Evolutionary conservation across 1,284 basidiomycete genomes (phyloP), one percentile per base, ranked within the genome.

Genomic region (Leccinum pseudoinsigne): DNA sequence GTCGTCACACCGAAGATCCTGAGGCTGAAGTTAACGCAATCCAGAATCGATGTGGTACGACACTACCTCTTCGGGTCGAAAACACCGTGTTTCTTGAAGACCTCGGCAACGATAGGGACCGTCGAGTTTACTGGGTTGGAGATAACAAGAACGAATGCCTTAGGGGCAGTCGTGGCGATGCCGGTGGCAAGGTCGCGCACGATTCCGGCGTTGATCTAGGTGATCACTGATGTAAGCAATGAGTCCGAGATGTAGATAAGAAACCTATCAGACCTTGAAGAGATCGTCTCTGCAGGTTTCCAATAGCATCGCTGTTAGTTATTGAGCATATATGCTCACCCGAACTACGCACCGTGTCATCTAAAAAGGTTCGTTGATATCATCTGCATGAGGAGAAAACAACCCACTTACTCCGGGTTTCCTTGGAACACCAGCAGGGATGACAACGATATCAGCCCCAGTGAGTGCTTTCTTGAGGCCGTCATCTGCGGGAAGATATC

Each of bases 1-100:
- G 97, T 98, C 64, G 97, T 98, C 59, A 98, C 95, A 85, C 97
- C 97, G 75, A 98, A 98, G 68, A 99, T 77, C 70, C 94, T 94
- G 67, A 9, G 26, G 23, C 40, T 2, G 9, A 4, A 51, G 54
- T 72, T 23, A 67, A 42, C 21, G 23, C 54, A 34, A 26, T 18
- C 42, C 3, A 14, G 6, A 42, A 16, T 72, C 14, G 67, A 36
- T 23, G 23, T 45, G 34, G 26, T 45, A 10, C 10, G 21, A 77
- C 50, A 38, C 21, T 66, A 93, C 93, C 86, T 87, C 83, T 92
- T 96, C 68, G 95, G 91, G 78, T 99, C 89, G 76, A 93, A 98
- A 58, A 94, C 90, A 58, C 89, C 90, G 70, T 90, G 86, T 79
- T 94, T 91, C 87, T 97, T 98, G 84, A 96, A 87, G 51, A 97